Evolutionary conservation across 2,329 filamentous ascomycete species (phyloP).

Genomic region (Trichoderma simmonsii): DNA sequence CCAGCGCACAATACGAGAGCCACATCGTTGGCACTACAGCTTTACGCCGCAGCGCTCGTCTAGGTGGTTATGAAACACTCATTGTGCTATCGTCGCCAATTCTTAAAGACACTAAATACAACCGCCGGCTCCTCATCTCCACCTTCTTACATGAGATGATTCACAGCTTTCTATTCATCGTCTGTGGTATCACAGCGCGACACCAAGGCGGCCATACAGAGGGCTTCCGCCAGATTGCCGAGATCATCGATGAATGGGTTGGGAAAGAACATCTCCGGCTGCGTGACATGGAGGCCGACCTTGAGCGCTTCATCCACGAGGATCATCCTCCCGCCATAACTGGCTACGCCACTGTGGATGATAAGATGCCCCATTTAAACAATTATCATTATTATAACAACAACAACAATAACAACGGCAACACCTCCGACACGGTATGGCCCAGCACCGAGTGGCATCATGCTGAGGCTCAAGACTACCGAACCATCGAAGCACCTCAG

Average conservation of each 20-base stretch:
- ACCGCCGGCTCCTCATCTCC: constrained; percentile 58
- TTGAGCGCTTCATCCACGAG: constrained; percentile 48
- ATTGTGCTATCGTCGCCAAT: constrained; percentile 61
- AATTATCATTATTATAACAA: background rate
- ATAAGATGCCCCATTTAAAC: background rate
- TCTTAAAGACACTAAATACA: constrained; percentile 53
- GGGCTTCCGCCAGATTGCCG: constrained; percentile 58
- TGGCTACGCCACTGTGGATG: background rate
- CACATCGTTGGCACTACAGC: constrained; percentile 63
- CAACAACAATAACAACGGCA: background rate
- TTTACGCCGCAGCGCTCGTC: constrained; percentile 45
- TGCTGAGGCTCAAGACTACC: constrained; percentile 6
- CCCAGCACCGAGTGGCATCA: constrained; percentile 4
- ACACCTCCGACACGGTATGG: constrained; percentile 7
- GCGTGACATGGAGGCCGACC: constrained; percentile 59
- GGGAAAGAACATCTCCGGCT: constrained; percentile 53
- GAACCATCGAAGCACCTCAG: constrained; percentile 10
- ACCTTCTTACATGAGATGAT: constrained; percentile 66
- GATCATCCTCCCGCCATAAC: constrained; percentile 16
- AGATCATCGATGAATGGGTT: constrained; percentile 60
- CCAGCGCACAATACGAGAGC: constrained; percentile 47
- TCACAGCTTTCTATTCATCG: constrained; percentile 63
- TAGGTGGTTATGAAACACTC: constrained; percentile 58
- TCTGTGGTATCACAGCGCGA: constrained; percentile 56
- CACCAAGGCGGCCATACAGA: constrained; percentile 57